A percentile compares a stretch with the other conserved stretches of the same genome.
Conservation (phyloP, 169 alveolate genomes). For the Plasmodium vinckei region DNA sequence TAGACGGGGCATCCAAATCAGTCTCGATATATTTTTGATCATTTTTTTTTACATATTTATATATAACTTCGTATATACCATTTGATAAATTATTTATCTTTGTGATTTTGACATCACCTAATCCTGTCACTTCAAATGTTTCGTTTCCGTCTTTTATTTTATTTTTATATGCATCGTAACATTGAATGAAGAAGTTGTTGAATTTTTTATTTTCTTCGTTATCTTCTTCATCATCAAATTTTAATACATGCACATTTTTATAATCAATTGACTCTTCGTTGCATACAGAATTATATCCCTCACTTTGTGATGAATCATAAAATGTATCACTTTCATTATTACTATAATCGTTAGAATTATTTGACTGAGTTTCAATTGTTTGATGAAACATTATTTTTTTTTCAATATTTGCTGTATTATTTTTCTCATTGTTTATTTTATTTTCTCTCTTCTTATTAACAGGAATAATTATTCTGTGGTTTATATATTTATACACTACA, state of each 20-base stretch:
- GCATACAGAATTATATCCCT: background rate
- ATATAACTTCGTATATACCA: conserved; percentile 71
- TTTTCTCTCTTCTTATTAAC: background rate
- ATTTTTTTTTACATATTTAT: conserved; percentile 21
- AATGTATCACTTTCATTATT: background rate
- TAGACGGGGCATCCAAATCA: background rate
- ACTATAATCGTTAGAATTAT: background rate
- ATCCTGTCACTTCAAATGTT: conserved; percentile 67
- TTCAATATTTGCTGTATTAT: background rate
- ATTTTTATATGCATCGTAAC: conserved; percentile 75
- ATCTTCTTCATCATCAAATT: conserved; percentile 15
- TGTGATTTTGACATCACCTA: conserved; percentile 78
- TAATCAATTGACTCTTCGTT: background rate
- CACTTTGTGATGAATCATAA: background rate
- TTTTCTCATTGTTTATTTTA: background rate
- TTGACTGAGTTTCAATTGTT: background rate
- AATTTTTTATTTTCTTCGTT: conserved; percentile 19
- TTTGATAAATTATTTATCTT: conserved; percentile 72
- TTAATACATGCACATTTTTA: background rate
- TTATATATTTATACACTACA: conserved; percentile 30
- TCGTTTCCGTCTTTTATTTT: conserved; percentile 75
- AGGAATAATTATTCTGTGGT: conserved; percentile 10
- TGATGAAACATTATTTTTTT: background rate
- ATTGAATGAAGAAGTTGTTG: conserved; percentile 56
- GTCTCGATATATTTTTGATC: too few relatives aligned